phyloP scores from a whole-genome alignment of 257 asterid genomes.

The Gentiana straminea region DNA sequence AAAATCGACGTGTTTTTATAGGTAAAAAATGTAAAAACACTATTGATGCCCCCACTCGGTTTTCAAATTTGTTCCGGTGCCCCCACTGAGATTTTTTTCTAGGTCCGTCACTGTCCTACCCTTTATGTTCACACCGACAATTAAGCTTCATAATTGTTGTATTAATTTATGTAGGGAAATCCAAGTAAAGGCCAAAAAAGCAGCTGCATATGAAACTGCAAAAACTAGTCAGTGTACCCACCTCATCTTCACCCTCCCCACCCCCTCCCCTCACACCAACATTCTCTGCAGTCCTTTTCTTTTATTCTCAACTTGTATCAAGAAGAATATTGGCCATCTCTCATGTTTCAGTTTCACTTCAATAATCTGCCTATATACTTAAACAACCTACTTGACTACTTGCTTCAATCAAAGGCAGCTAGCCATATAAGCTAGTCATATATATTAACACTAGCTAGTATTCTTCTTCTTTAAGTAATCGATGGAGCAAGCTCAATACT shows the following conservation, averaged over 20 bases:
- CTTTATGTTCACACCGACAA: too few species aligned
- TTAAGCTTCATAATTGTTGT: too few species aligned
- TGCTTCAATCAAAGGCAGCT: too few species aligned
- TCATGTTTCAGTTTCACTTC: slow-evolving; percentile 4
- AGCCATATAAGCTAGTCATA: too few species aligned
- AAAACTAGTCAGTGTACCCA: slow-evolving; percentile 35
- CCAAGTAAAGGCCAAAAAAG: slow-evolving; percentile 32
- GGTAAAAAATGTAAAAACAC: too few species aligned
- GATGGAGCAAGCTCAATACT: slow-evolving; percentile 64
- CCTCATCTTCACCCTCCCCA: slow-evolving; percentile 41
- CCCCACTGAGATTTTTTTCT: too few species aligned
- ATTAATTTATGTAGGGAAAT: not conserved
- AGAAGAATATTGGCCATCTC: slow-evolving; percentile 7
- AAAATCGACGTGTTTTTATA: too few species aligned
- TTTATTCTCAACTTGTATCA: slow-evolving; percentile 16
- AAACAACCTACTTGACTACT: not conserved
- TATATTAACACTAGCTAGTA: too few species aligned
- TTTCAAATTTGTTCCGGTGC: too few species aligned
- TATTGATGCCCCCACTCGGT: too few species aligned
- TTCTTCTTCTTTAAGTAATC: not conserved
- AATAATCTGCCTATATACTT: too few species aligned
- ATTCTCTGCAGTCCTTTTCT: slow-evolving; percentile 14
- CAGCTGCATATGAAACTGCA: slow-evolving; percentile 56
- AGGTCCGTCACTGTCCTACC: too few species aligned
- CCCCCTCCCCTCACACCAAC: slow-evolving; percentile 15